Evolutionary conservation across 192 early-diverging fungal genomes (phyloP).

Genomic region (Cetraspora pellucida): DNA sequence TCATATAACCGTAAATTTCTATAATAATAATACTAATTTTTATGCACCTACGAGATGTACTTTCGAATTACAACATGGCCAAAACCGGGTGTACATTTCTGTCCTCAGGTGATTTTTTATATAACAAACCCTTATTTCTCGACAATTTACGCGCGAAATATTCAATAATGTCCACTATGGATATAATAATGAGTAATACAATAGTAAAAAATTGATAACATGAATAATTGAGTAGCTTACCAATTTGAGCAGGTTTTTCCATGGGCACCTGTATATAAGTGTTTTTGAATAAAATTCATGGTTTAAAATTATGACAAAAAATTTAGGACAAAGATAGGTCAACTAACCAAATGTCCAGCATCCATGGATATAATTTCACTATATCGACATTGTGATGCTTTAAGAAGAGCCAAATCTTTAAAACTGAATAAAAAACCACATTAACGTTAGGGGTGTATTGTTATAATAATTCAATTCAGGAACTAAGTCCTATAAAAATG

Average conservation of each 20-base stretch:
- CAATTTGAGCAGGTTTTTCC: not conserved
- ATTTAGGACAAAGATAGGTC: not conserved
- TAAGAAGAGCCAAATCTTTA: not conserved
- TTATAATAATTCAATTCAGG: no score
- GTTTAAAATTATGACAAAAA: not conserved
- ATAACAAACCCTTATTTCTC: not conserved
- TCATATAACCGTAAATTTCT: no score
- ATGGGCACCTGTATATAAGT: not conserved
- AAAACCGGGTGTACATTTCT: no score
- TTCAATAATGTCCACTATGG: not conserved
- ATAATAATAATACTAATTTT: no score
- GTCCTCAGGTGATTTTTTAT: not conserved
- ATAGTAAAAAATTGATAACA: no score
- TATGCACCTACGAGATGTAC: no score
- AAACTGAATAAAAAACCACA: not conserved
- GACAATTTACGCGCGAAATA: not conserved
- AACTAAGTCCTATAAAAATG: no score
- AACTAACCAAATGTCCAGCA: not conserved
- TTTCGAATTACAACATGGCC: no score
- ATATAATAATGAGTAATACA: no score
- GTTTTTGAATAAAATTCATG: not conserved
- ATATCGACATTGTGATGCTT: not conserved
- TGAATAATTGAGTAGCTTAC: no score
- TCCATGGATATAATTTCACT: not conserved
- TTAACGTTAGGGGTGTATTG: no score